A percentile compares a stretch with the other conserved stretches of the same genome.
phyloP scores from a whole-genome alignment of 2,329 filamentous ascomycete genomes.

The Ophiostoma ulmi region DNA sequence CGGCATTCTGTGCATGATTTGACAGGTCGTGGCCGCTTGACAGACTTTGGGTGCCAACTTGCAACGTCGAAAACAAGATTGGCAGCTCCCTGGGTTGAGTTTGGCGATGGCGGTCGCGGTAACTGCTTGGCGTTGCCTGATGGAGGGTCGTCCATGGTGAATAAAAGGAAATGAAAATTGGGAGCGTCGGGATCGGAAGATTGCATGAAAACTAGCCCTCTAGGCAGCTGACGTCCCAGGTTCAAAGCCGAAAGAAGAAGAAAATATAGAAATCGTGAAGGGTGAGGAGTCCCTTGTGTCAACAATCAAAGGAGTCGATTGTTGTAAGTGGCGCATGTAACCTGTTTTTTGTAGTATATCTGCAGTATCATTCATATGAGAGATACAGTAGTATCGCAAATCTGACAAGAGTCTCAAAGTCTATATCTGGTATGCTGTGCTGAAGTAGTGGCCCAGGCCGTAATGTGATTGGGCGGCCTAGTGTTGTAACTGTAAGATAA shows the following conservation, averaged over 20 bases:
- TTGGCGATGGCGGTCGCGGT: constrained; percentile 15
- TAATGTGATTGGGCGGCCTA: background rate
- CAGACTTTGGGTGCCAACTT: constrained; percentile 33
- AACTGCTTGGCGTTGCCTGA: constrained; percentile 8
- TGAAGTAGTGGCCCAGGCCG: background rate
- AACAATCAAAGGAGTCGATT: background rate
- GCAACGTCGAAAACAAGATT: constrained; percentile 27
- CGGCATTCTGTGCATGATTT: constrained; percentile 55
- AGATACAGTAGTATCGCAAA: constrained; percentile 8
- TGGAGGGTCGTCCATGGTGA: constrained; percentile 18
- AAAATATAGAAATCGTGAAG: background rate
- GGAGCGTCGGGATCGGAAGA: constrained; percentile 10
- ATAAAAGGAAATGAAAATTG: constrained; percentile 14
- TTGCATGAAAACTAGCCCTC: constrained; percentile 14
- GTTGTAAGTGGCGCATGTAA: background rate
- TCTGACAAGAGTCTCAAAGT: background rate
- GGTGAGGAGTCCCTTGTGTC: background rate
- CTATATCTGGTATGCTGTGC: background rate
- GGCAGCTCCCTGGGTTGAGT: constrained; percentile 14
- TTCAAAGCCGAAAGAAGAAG: background rate
- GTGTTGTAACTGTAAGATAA: background rate
- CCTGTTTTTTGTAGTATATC: background rate
- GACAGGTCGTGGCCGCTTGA: constrained; percentile 51
- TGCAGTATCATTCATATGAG: background rate
- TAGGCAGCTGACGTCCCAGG: background rate